phyloP scores from a whole-genome alignment of 306 rosid species.

The Argentina anserina region DNA sequence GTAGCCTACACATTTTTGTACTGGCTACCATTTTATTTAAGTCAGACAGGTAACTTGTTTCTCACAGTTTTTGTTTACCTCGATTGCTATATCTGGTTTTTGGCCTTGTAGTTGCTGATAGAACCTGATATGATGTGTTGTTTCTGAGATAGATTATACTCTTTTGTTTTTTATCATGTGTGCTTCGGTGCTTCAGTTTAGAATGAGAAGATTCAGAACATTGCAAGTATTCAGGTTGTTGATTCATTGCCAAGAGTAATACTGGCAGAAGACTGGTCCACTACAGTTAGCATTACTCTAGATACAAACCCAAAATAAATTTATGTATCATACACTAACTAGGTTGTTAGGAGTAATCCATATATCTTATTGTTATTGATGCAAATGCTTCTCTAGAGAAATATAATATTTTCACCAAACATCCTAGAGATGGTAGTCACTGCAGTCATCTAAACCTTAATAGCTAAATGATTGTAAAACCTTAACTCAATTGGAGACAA shows the following conservation, averaged over 20 bases:
- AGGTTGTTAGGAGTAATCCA: background rate
- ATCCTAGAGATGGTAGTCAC: background rate
- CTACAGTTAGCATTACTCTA: background rate
- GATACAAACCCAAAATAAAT: background rate
- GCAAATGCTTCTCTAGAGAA: background rate
- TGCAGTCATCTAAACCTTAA: background rate
- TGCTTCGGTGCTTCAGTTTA: background rate
- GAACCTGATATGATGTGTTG: background rate
- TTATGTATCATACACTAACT: background rate
- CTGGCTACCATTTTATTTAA: conserved; percentile 80
- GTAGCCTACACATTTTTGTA: conserved; percentile 79
- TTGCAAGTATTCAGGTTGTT: background rate
- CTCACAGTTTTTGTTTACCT: background rate
- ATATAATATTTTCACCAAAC: background rate
- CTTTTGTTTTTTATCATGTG: background rate
- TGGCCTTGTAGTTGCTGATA: background rate
- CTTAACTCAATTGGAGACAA: background rate
- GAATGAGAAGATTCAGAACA: background rate
- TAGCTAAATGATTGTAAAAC: background rate
- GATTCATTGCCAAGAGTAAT: background rate
- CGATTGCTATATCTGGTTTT: background rate
- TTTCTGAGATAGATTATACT: background rate
- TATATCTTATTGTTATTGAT: background rate
- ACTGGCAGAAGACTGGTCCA: background rate
- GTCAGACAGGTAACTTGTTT: conserved; percentile 60